These are phyloP conservation scores for Tetrastigma voinierianum DNA, from an alignment of 164 flowering plant genomes.

Conservation along the genomic window DNA sequence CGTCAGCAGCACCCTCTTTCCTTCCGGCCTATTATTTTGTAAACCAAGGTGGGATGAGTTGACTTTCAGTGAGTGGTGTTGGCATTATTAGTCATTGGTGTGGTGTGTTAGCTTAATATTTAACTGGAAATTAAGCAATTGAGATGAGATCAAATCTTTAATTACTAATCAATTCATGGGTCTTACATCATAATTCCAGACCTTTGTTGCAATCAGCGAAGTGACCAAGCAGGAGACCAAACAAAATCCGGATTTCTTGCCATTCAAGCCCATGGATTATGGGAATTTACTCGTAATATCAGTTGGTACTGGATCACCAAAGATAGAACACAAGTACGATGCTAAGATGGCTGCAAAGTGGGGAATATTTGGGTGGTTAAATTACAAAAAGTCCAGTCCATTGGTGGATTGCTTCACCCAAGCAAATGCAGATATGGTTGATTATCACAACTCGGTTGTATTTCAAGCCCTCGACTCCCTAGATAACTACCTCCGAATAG, in stretches of 20 bases:
- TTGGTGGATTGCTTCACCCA: slow-evolving; percentile 20
- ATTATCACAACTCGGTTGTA: slow-evolving; percentile 28
- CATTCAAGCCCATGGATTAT: slow-evolving; percentile 40
- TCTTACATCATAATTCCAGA: slow-evolving; percentile 25
- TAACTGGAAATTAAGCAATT: too few species aligned
- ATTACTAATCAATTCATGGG: too few species aligned
- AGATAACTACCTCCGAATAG: slow-evolving; percentile 37
- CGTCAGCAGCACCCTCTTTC: slow-evolving; percentile 67
- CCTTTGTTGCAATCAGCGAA: slow-evolving; percentile 51
- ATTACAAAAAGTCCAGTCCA: slow-evolving; percentile 24
- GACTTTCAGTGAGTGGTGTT: too few species aligned
- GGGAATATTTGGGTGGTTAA: slow-evolving; percentile 52
- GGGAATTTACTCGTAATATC: slow-evolving; percentile 49
- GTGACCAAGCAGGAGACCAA: slow-evolving; percentile 35
- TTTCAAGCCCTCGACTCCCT: slow-evolving; percentile 31
- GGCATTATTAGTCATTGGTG: too few species aligned
- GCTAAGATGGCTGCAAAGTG: slow-evolving; percentile 47
- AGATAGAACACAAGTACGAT: slow-evolving; percentile 30
- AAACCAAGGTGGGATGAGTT: slow-evolving; percentile 29
- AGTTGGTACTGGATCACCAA: slow-evolving; percentile 52
- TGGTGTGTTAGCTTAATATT: too few species aligned
- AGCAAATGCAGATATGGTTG: slow-evolving; percentile 39
- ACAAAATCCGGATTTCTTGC: slow-evolving; percentile 34
- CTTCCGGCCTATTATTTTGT: slow-evolving; percentile 49
- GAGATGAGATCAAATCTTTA: too few species aligned